These are phyloP conservation scores for Colletotrichum musae DNA, from an alignment of 2,329 filamentous ascomycete genomes.

Conservation along the genomic window DNA sequence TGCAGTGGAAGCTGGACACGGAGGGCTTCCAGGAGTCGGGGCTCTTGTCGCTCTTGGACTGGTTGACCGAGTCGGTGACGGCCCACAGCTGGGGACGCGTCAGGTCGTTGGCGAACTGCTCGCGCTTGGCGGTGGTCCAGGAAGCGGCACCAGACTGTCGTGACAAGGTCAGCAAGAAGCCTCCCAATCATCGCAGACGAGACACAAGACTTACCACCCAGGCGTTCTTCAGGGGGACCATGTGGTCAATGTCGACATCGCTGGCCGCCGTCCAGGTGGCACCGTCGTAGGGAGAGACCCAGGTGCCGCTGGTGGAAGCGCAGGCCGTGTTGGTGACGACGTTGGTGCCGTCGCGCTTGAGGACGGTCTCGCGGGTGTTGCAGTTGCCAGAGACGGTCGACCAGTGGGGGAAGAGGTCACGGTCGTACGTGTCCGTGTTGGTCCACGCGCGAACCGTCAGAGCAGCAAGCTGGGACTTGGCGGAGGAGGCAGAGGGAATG, in stretches of 20 bases:
- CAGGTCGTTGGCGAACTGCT: slow-evolving; percentile 84
- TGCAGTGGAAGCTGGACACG: slow-evolving; percentile 79
- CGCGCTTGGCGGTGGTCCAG: slow-evolving; percentile 79
- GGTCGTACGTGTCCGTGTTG: slow-evolving; percentile 71
- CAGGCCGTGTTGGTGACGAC: slow-evolving; percentile 74
- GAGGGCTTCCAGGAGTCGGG: slow-evolving; percentile 85
- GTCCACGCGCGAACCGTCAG: slow-evolving; percentile 71
- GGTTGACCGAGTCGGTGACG: slow-evolving; percentile 84
- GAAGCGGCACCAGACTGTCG: slow-evolving; percentile 75
- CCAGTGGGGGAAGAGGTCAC: slow-evolving; percentile 81
- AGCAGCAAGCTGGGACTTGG: slow-evolving; percentile 69
- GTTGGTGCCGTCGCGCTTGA: slow-evolving; percentile 79
- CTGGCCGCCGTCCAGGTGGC: slow-evolving; percentile 76
- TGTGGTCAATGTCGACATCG: slow-evolving; percentile 86
- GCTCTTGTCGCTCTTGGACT: slow-evolving; percentile 78
- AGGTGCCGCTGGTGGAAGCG: slow-evolving; percentile 74
- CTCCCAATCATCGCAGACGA: background rate
- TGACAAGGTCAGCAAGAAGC: slow-evolving; percentile 11
- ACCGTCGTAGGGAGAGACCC: slow-evolving; percentile 82
- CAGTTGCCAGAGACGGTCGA: slow-evolving; percentile 75
- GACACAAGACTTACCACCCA: slow-evolving; percentile 72
- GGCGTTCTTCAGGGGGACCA: slow-evolving; percentile 85
- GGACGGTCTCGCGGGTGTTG: slow-evolving; percentile 80
- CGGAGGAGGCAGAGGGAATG: slow-evolving; percentile 72
- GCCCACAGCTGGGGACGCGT: slow-evolving; percentile 82